A percentile compares a stretch with the other conserved stretches of the same genome.
Conservation (phyloP, 2,329 filamentous ascomycete species). For the Thelonectria rubi region DNA sequence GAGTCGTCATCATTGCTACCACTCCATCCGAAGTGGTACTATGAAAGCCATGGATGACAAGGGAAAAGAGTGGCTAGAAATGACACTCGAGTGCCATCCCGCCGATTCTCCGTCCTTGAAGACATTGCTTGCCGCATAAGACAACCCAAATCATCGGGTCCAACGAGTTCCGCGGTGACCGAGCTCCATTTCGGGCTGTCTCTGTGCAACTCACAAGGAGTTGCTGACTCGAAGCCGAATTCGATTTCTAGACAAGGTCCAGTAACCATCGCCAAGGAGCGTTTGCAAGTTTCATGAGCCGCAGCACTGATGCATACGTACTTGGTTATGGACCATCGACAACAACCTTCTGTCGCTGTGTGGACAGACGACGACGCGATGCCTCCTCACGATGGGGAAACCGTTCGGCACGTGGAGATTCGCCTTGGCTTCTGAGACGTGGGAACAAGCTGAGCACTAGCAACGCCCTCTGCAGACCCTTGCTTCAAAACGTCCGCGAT, state of each 20-base stretch:
- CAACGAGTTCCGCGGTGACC: constrained; percentile 13
- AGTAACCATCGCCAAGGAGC: background rate
- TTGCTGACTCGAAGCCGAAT: background rate
- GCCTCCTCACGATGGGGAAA: constrained; percentile 26
- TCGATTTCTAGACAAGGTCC: too few relatives aligned
- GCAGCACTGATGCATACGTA: background rate
- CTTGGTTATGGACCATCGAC: background rate
- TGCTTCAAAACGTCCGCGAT: constrained; percentile 27
- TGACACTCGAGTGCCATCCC: constrained; percentile 1
- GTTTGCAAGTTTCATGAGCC: constrained; percentile 5
- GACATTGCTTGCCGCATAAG: constrained; percentile 14
- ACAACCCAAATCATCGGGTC: constrained; percentile 32
- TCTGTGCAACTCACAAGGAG: background rate
- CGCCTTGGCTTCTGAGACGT: constrained; percentile 31
- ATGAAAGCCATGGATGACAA: constrained; percentile 33
- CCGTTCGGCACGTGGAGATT: constrained; percentile 40
- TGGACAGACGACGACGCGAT: constrained; percentile 18
- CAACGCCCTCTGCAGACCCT: constrained; percentile 22
- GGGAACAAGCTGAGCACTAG: constrained; percentile 27
- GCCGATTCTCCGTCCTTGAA: background rate
- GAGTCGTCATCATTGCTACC: background rate
- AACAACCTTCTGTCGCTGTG: background rate
- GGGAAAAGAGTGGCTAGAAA: constrained; percentile 13
- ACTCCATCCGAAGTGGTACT: constrained; percentile 17
- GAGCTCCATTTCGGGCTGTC: constrained; percentile 11